Evolutionary conservation across 345 rosid species (phyloP), one percentile per base, ranked within the genome.

Genomic region (Eucalyptus erythrocorys): DNA sequence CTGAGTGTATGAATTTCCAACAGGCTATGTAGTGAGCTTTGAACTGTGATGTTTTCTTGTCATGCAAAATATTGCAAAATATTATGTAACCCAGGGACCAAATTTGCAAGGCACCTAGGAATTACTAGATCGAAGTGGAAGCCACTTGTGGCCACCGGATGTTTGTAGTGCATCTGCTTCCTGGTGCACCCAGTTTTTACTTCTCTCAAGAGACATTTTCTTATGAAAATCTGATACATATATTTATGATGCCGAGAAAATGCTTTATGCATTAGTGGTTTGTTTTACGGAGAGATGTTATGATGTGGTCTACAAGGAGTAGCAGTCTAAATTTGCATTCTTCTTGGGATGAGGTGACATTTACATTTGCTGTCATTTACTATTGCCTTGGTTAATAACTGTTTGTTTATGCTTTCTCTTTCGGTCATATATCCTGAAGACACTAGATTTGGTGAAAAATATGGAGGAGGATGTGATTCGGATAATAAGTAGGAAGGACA

Each of bases 351-450:
- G 57, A 53, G 10, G 10, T 53, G 57, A 53, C 24, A 21, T 53
- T 53, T 55, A 55, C 61, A 0, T 55, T 24, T 55, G 30, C 61
- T 55, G 30, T 55, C 61, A 55, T 10, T 55, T 55, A 55, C 61
- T 55, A 24, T 24, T 55, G 53, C 12, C 13, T 24, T 13, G 1
- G 61, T 55, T 4, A 55, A 55, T 55, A 55, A 55, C 61, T 55
- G 61, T 24, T 55, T 0, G 3, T 55, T 22, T 55, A 30, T 50
- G 32, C 8, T 48, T 24, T 88, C 47, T 88, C 64, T 30, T 90
- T 42, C 86, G 95, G 99, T 92, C 2, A 43, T 96, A 92, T 89
- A 97, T 97, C 51, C 98, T 98, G 0, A 97, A 96, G 92, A 92
- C 99, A 53, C 92, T 96, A 45, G 97, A 96, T 86, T 92, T 91